Percentiles rank a stretch among this genome's conserved stretches.
These are phyloP conservation scores for Zygnema cylindricum DNA, from an alignment of 139 green algal species.

Conservation along the genomic window DNA sequence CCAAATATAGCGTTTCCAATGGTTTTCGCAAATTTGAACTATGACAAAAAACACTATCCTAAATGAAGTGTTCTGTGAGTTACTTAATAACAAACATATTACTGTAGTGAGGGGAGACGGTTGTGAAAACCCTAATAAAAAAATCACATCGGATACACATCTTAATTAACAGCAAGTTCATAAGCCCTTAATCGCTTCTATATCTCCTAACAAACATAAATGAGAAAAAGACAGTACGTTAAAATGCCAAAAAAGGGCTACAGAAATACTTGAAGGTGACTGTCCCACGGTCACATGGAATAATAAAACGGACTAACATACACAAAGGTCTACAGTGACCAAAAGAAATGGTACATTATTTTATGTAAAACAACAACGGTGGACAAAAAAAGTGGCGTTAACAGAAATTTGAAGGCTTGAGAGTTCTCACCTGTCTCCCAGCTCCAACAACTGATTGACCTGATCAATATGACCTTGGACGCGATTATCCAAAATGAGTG, in stretches of 20 bases:
- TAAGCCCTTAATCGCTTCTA: no score
- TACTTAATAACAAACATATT: not conserved
- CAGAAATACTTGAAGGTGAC: no score
- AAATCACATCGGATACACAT: no score
- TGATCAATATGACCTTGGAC: constrained; percentile 93
- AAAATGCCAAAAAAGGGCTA: no score
- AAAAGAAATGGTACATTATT: not conserved
- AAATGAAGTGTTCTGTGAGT: not conserved
- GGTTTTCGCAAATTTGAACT: no score
- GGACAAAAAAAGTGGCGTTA: not conserved
- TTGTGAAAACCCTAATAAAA: no score
- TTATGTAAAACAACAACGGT: not conserved
- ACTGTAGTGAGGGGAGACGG: no score
- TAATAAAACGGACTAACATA: not conserved
- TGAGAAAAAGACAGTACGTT: no score
- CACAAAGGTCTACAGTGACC: not conserved
- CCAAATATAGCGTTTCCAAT: no score
- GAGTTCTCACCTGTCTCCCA: constrained; percentile 52
- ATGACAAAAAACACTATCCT: not conserved
- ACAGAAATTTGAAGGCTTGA: not conserved
- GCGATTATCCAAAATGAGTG: constrained; percentile 89
- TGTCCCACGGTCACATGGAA: not conserved
- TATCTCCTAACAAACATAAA: no score
- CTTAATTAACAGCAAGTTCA: no score
- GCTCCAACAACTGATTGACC: constrained; percentile 72